Evolutionary conservation across 805 yeast genomes (phyloP).

Genomic region (Ogataea kodamae): DNA sequence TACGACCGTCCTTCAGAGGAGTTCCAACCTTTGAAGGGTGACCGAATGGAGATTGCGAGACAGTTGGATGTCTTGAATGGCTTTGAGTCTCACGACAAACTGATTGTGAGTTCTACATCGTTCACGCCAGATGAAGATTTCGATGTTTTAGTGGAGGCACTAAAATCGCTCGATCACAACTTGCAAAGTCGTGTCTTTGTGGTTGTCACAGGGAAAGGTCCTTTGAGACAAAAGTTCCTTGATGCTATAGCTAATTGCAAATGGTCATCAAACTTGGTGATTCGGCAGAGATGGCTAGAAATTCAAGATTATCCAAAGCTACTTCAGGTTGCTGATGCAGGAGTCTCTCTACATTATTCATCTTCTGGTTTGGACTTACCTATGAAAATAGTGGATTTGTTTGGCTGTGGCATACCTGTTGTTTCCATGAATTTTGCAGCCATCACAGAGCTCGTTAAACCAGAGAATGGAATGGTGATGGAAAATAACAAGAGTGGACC

Average conservation of each 20-base stretch:
- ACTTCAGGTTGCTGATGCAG: conserved; percentile 75
- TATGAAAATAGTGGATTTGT: conserved; percentile 94
- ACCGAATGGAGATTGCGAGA: conserved; percentile 32
- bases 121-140: conserved; percentile 97
- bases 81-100: conserved; percentile 42
- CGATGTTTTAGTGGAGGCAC: conserved; percentile 60
- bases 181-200: conserved; percentile 48
- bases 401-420: conserved; percentile 95
- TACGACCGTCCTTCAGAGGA: conserved; percentile 81
- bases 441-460: conserved; percentile 68
- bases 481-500: conserved; percentile 32
- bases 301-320: conserved; percentile 76
- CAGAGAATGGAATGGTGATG: conserved; percentile 68
- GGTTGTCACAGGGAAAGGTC: conserved; percentile 97
- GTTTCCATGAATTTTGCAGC: conserved; percentile 75
- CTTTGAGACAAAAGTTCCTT: conserved; percentile 52
- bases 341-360: conserved; percentile 85
- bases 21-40: conserved; percentile 50
- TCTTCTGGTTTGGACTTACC: conserved; percentile 94
- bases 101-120: conserved; percentile 85
- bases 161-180: conserved; percentile 52
- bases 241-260: conserved; percentile 19
- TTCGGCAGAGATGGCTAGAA: conserved; percentile 73
- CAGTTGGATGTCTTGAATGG: conserved; percentile 32
- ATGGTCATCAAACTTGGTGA: conserved; percentile 45